These are phyloP conservation scores for Termitomyces eurrhizus DNA, from an alignment of 768 basidiomycete species.

Conservation along the genomic window DNA sequence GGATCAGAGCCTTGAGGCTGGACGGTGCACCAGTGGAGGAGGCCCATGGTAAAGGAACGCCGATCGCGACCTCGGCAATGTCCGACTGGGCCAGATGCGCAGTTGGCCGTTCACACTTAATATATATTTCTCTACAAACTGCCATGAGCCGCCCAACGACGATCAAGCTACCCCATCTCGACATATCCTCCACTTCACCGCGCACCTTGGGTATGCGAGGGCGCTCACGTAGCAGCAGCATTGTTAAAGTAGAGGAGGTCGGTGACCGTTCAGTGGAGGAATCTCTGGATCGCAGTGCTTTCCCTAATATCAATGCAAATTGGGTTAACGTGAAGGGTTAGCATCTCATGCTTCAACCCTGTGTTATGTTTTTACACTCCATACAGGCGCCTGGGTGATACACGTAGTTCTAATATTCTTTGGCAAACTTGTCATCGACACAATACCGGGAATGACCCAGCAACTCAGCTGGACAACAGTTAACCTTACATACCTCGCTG, in stretches of 20 bases:
- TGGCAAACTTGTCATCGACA: slow-evolving; percentile 92
- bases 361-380: slow-evolving; percentile 1
- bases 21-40: slow-evolving; percentile 69
- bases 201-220: slow-evolving; percentile 22
- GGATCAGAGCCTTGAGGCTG: slow-evolving; percentile 48
- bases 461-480: slow-evolving; percentile 95
- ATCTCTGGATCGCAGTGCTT: slow-evolving; percentile 73
- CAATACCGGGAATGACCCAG: slow-evolving; percentile 90
- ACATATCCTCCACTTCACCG: slow-evolving; percentile 27
- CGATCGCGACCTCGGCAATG: slow-evolving; percentile 20
- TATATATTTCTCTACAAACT: slow-evolving; percentile 9
- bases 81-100: slow-evolving; percentile 20
- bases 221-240: slow-evolving; percentile 62
- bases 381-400: slow-evolving; percentile 94
- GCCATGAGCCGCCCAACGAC: slow-evolving; percentile 50
- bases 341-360: slow-evolving; percentile 11
- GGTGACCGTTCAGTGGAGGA: slow-evolving; percentile 71
- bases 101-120: slow-evolving; percentile 5
- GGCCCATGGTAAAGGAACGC: slow-evolving; percentile 29
- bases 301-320: slow-evolving; percentile 82
- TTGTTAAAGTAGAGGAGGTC: slow-evolving; percentile 85
- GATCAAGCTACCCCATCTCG: slow-evolving; percentile 52
- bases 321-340: slow-evolving; percentile 94
- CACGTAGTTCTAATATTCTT: slow-evolving; percentile 89
- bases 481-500: slow-evolving; percentile 86